Conservation (phyloP, 2,329 filamentous ascomycete genomes). For the Ophiostoma sp. region DNA sequence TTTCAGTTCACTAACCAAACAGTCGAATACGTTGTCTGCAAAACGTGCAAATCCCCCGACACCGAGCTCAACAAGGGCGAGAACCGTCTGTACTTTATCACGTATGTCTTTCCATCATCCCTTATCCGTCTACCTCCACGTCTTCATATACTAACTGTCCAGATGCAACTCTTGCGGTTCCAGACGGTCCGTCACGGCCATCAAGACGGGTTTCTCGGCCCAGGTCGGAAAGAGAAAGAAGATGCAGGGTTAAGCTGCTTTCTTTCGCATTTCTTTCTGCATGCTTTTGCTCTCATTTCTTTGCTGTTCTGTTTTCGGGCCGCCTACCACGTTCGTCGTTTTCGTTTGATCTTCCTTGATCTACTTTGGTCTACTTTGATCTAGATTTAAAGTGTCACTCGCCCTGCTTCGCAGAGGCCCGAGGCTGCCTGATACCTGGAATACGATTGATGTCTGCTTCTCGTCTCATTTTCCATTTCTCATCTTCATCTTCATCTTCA, state of each 20-base stretch:
- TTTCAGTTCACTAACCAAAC: constrained; percentile 36
- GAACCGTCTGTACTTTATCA: constrained; percentile 98
- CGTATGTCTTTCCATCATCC: constrained; percentile 35
- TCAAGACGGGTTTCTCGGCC: constrained; percentile 99
- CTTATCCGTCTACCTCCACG: not conserved
- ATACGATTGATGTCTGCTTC: constrained; percentile 9
- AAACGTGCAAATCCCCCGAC: constrained; percentile 91
- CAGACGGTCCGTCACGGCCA: constrained; percentile 85
- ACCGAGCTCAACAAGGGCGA: constrained; percentile 98
- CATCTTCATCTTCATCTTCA: not conserved
- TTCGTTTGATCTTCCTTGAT: not conserved
- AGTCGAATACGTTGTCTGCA: constrained; percentile 96
- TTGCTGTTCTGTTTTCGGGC: not conserved
- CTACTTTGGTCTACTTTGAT: not conserved
- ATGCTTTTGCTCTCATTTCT: constrained; percentile 17
- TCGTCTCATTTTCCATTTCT: not conserved
- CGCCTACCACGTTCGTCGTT: not conserved
- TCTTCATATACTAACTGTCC: not conserved
- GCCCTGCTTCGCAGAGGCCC: not conserved
- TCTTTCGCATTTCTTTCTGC: constrained; percentile 11
- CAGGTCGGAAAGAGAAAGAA: constrained; percentile 98
- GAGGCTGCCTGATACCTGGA: not conserved
- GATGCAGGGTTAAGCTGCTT: constrained; percentile 65
- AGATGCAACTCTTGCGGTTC: constrained; percentile 53
- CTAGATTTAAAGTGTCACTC: not conserved